Evolutionary conservation across 164 flowering plant species (phyloP), one percentile per base, ranked within the genome.

Genomic region (Piper longum): DNA sequence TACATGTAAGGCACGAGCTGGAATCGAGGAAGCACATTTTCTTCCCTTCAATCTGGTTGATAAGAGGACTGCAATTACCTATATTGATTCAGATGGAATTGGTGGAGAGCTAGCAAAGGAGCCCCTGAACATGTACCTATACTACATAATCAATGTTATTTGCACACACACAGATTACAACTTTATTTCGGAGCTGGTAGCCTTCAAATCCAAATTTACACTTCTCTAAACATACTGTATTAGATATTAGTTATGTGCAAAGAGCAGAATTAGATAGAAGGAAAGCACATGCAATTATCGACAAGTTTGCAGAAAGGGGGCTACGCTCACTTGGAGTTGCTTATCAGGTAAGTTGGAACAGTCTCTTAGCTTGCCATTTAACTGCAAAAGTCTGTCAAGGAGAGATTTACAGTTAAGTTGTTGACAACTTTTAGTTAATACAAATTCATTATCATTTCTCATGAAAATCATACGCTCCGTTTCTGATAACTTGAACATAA

Each of bases 61-160:
- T 66, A 90, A 90, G 69, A 81, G 97, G 40, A 88, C 95, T 56
- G 91, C 95, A 57, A 83, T 88, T 54, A 86, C 95, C 57, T 90
- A 90, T 69, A 82, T 88, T 56, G 91, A 85, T 73, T 54, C 81
- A 62, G 83, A 83, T 60, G 97, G 91, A 36, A 79, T 19, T 88
- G 93, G 93, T 71, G 81, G 66, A 79, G 93, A n/a, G 88, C 90
- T 52, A 90, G 85, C 80, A 90, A 90, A 82, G 95, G 95, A 70
- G 91, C 97, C 64, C 95, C 97, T 61, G 97, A 88, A 68, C 91
- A 90, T 93, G 95, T 88, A 73, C 41, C 51, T n/a, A 43, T 42
- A 16, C 16, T 42, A n/a, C 11, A 18, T 56, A 26, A 26, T 26
- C 36, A 26, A 26, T 26, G 36, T 26, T 26, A 26, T 26, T 26